Percentiles rank a stretch among this genome's conserved stretches.
Evolutionary conservation across 306 rosid species (phyloP).

Genomic region (Cyamopsis tetragonoloba): DNA sequence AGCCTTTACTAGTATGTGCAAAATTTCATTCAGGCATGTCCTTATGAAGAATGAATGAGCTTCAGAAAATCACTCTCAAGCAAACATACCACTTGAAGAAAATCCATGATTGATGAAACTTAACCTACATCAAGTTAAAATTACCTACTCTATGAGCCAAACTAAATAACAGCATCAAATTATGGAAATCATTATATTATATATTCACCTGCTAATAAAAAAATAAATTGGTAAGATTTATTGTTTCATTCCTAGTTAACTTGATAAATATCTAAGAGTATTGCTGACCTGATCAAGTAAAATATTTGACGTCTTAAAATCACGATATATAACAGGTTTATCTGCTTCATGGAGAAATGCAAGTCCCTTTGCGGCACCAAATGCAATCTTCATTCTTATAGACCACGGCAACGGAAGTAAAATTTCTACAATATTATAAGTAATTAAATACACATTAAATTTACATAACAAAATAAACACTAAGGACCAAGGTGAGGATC

Average conservation of each 20-base stretch:
- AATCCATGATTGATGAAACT: neutral
- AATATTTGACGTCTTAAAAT: conserved; percentile 92
- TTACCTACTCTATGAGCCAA: neutral
- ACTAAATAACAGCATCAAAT: neutral
- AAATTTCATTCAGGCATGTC: no score
- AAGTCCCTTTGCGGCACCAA: conserved; percentile 94
- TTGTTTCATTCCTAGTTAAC: no score
- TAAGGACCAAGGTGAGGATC: no score
- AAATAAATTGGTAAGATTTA: no score
- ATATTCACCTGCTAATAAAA: neutral
- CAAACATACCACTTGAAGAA: neutral
- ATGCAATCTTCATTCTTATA: conserved; percentile 93
- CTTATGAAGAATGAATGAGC: neutral
- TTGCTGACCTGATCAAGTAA: conserved; percentile 74
- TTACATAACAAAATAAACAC: neutral
- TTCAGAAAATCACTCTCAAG: neutral
- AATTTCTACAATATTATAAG: conserved; percentile 61
- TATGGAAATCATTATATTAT: neutral
- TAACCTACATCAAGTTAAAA: neutral
- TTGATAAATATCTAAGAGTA: neutral
- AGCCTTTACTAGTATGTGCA: neutral
- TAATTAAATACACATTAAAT: conserved; percentile 9
- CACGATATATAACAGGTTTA: conserved; percentile 96
- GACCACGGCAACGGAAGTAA: conserved; percentile 97
- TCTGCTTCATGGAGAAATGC: conserved; percentile 98